A percentile compares a stretch with the other conserved stretches of the same genome.
phyloP scores from a whole-genome alignment of 257 asterid genomes.

The Gentiana macrophylla region DNA sequence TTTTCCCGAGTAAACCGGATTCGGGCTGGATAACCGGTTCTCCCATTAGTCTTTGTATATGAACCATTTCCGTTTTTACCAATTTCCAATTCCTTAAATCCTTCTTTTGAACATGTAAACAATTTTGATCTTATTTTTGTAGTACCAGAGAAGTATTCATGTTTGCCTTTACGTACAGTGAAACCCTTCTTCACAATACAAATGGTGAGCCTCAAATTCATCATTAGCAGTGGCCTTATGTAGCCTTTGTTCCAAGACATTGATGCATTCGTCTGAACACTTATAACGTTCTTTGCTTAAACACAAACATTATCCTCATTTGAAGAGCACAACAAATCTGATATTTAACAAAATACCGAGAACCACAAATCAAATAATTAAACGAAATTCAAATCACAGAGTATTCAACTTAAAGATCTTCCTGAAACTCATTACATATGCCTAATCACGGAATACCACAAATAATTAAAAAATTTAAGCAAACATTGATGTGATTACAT shows the following conservation, averaged over 20 bases:
- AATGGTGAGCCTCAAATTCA: background rate
- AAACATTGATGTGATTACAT: too few relatives aligned
- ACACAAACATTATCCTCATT: too few relatives aligned
- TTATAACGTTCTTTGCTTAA: too few relatives aligned
- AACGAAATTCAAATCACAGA: too few relatives aligned
- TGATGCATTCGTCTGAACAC: background rate
- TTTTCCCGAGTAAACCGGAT: background rate
- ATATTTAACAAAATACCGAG: too few relatives aligned
- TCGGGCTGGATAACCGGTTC: background rate
- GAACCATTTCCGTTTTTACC: background rate
- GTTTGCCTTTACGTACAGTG: conserved; percentile 3
- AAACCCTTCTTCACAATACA: conserved; percentile 5
- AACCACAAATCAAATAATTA: too few relatives aligned
- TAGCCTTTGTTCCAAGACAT: background rate
- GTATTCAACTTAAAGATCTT: too few relatives aligned
- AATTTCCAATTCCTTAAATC: background rate
- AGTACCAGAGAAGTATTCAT: background rate
- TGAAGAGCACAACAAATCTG: too few relatives aligned
- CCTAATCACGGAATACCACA: too few relatives aligned
- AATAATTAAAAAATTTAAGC: too few relatives aligned
- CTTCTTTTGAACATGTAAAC: conserved; percentile 2
- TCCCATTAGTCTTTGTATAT: background rate
- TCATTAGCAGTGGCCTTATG: background rate
- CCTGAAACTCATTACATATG: too few relatives aligned
- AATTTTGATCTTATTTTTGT: background rate